phyloP scores from a whole-genome alignment of 2,329 filamentous ascomycete species.

The Zymoseptoria tritici region DNA sequence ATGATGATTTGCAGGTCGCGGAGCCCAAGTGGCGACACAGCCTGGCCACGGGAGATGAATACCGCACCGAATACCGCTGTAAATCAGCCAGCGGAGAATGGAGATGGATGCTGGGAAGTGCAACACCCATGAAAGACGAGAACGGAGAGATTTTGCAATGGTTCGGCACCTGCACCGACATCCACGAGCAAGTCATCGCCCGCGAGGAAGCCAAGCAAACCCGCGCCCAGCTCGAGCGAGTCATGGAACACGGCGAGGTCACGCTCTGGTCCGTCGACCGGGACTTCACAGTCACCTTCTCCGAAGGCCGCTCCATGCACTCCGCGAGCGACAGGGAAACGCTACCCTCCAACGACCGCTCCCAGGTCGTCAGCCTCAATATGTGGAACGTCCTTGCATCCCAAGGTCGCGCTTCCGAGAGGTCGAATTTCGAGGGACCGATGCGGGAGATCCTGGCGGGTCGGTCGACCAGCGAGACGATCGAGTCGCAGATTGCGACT shows the following conservation, averaged over 20 bases:
- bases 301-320: conserved; percentile 54
- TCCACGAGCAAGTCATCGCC: conserved; percentile 65
- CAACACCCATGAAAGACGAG: conserved; percentile 57
- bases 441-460: conserved; percentile 61
- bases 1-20: conserved; percentile 58
- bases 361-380: conserved; percentile 46
- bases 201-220: conserved; percentile 59
- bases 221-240: conserved; percentile 62
- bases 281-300: conserved; percentile 54
- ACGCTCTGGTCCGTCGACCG: conserved; percentile 67
- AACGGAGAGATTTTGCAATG: conserved; percentile 67
- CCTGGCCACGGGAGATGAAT: conserved; percentile 60
- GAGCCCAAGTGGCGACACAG: conserved; percentile 53
- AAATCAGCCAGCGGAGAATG: conserved; percentile 59
- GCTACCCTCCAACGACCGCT: not conserved
- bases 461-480: conserved; percentile 50
- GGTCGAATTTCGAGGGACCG: conserved; percentile 44
- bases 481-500: conserved; percentile 54
- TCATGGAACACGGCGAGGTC: conserved; percentile 67
- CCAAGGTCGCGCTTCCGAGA: conserved; percentile 26
- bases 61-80: conserved; percentile 64
- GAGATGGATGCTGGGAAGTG: conserved; percentile 72
- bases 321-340: not conserved
- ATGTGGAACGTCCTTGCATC: conserved; percentile 56
- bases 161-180: conserved; percentile 75